Evolutionary conservation across 148 eudicot genomes (phyloP).

Genomic region (Camellia sinensis): DNA sequence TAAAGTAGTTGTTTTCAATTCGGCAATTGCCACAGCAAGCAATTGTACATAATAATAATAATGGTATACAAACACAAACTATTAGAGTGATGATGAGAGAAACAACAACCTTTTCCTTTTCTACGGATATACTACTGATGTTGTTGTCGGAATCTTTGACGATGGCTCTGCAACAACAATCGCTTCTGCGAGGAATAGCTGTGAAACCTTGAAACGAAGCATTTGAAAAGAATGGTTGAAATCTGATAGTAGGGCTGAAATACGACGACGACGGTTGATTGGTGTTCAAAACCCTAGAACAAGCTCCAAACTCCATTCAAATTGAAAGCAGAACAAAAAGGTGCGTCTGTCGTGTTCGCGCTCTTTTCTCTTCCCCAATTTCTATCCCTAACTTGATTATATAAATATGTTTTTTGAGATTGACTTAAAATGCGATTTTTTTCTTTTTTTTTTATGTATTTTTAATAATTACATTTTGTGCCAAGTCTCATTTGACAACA

Average conservation of each 20-base stretch:
- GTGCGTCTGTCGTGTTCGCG: no score
- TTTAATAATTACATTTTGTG: no score
- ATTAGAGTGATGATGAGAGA: not conserved
- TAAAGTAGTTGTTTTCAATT: not conserved
- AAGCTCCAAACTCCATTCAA: not conserved
- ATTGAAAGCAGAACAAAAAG: no score
- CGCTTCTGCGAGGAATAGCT: not conserved
- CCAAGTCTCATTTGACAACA: no score
- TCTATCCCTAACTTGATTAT: no score
- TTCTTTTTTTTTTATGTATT: no score
- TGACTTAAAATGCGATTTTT: no score
- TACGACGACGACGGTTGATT: not conserved
- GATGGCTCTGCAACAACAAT: slow-evolving; percentile 5
- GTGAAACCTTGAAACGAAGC: not conserved
- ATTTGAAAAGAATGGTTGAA: not conserved
- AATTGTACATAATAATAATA: no score
- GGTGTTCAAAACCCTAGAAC: slow-evolving; percentile 10
- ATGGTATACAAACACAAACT: not conserved
- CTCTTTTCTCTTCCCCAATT: no score
- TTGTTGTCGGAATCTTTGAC: not conserved
- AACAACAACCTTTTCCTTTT: not conserved
- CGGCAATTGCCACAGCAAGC: no score
- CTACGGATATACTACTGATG: not conserved
- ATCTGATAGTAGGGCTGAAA: not conserved
- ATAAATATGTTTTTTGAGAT: no score